A percentile compares a stretch with the other conserved stretches of the same genome.
Evolutionary conservation across 768 basidiomycete genomes (phyloP).

Genomic region (Suillus bovinus): DNA sequence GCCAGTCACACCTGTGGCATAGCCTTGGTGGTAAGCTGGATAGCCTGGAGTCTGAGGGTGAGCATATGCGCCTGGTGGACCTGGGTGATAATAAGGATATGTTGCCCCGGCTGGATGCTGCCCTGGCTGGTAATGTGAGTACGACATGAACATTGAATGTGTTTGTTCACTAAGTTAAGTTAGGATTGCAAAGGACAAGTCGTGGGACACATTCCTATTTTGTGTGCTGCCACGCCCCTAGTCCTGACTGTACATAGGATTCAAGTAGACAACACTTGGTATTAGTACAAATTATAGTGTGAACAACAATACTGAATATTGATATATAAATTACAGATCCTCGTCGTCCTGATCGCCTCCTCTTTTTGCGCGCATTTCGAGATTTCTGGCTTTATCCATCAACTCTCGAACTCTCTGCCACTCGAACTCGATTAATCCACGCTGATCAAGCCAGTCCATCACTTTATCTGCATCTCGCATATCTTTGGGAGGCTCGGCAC

Average conservation of each 20-base stretch:
- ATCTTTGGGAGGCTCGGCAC: slow-evolving; percentile 62
- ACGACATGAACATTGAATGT: slow-evolving; percentile 27
- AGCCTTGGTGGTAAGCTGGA: slow-evolving; percentile 43
- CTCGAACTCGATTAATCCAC: slow-evolving; percentile 63
- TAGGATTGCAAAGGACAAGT: background rate
- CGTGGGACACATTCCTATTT: slow-evolving; percentile 6
- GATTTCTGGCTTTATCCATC: slow-evolving; percentile 70
- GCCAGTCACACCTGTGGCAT: slow-evolving; percentile 66
- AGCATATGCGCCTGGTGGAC: slow-evolving; percentile 43
- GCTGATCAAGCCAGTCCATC: slow-evolving; percentile 78
- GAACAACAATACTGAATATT: background rate
- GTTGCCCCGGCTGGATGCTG: slow-evolving; percentile 46
- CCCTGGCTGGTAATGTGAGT: slow-evolving; percentile 36
- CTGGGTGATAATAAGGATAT: slow-evolving; percentile 62
- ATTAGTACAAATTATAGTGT: background rate
- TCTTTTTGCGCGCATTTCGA: slow-evolving; percentile 53
- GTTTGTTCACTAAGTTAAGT: slow-evolving; percentile 3
- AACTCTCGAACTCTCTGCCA: slow-evolving; percentile 71
- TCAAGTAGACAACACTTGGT: too few species aligned
- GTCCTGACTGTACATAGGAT: background rate
- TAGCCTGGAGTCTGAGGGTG: slow-evolving; percentile 46
- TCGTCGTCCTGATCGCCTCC: slow-evolving; percentile 41
- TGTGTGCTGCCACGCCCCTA: slow-evolving; percentile 4
- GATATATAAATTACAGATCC: background rate
- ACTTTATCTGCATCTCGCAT: slow-evolving; percentile 73